Conservation (phyloP, 2,329 filamentous ascomycete species). For the Penicillium freii region DNA sequence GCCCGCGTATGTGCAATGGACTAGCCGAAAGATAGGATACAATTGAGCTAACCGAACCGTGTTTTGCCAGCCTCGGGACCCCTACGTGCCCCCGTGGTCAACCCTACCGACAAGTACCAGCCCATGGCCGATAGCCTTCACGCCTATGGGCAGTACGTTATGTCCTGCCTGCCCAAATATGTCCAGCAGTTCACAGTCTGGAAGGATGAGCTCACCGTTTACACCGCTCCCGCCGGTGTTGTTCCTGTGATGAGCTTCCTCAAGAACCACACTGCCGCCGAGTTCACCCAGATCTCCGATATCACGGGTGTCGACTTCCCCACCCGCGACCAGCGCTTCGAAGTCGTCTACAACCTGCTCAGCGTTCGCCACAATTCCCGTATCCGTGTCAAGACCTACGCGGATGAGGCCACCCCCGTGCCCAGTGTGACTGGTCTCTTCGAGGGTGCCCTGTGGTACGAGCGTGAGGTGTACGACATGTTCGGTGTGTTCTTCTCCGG, state of each 20-base stretch:
- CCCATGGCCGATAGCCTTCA: slow-evolving; percentile 85
- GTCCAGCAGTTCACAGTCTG: slow-evolving; percentile 99
- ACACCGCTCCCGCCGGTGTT: slow-evolving; percentile 83
- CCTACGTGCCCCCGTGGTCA: slow-evolving; percentile 76
- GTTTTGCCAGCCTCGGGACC: slow-evolving; percentile 50
- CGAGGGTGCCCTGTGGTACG: slow-evolving; percentile 98
- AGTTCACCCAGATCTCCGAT: slow-evolving; percentile 90
- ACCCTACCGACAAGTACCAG: slow-evolving; percentile 89
- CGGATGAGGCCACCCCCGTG: slow-evolving; percentile 90
- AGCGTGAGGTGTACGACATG: slow-evolving; percentile 95
- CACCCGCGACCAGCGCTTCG: slow-evolving; percentile 91
- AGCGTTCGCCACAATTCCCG: slow-evolving; percentile 94
- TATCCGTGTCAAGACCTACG: slow-evolving; percentile 97
- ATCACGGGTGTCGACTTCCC: slow-evolving; percentile 96
- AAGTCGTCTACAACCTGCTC: slow-evolving; percentile 96
- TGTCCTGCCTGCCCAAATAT: slow-evolving; percentile 96
- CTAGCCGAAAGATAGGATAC: not conserved
- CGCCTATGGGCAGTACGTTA: slow-evolving; percentile 92
- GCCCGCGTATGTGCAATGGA: slow-evolving; percentile 45
- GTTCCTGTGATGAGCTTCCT: slow-evolving; percentile 91
- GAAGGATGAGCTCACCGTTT: slow-evolving; percentile 97
- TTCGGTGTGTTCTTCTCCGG: slow-evolving; percentile 96
- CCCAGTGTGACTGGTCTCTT: slow-evolving; percentile 83
- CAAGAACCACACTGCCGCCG: slow-evolving; percentile 95
- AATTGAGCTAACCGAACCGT: slow-evolving; percentile 20